Evolutionary conservation across 768 basidiomycete genomes (phyloP).

Genomic region (Leccinum olivaceopallidum): DNA sequence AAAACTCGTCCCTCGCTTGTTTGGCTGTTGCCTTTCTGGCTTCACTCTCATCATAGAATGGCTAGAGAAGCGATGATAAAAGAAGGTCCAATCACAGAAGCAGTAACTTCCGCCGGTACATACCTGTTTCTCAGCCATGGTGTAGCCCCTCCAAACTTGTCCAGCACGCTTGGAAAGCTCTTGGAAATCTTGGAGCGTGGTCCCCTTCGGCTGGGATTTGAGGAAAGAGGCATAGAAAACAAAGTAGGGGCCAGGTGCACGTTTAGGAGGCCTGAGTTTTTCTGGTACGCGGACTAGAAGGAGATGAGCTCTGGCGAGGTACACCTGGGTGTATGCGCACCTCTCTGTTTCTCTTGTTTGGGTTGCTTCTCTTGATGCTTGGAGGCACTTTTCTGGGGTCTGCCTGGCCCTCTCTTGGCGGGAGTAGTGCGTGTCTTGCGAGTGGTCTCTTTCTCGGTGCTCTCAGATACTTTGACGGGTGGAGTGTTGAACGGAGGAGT

Average conservation of each 20-base stretch:
- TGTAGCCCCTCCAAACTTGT: slow-evolving; percentile 33
- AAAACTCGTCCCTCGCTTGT: slow-evolving; percentile 31
- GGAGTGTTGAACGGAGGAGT: slow-evolving; percentile 20
- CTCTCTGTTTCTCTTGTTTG: slow-evolving; percentile 5
- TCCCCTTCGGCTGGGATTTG: slow-evolving; percentile 2
- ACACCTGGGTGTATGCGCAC: slow-evolving; percentile 12
- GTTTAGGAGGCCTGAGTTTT: slow-evolving; percentile 28
- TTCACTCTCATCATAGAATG: slow-evolving; percentile 26
- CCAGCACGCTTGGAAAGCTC: slow-evolving; percentile 22
- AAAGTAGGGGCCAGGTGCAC: slow-evolving; percentile 26
- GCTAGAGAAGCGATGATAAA: slow-evolving; percentile 15
- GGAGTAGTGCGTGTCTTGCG: slow-evolving; percentile 6
- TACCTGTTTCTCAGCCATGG: slow-evolving; percentile 39
- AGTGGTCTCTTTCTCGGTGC: background rate
- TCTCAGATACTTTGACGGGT: background rate
- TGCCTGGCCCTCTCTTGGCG: slow-evolving; percentile 10
- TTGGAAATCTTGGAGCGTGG: background rate
- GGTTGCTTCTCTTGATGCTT: slow-evolving; percentile 10
- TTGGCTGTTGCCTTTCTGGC: slow-evolving; percentile 18
- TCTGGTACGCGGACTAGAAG: slow-evolving; percentile 16
- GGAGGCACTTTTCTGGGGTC: background rate
- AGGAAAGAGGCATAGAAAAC: slow-evolving; percentile 26
- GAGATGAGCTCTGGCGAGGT: slow-evolving; percentile 5
- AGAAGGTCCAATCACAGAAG: background rate
- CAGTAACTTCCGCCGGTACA: background rate